Base-by-base conservation (phyloP, 768 basidiomycete genomes). In the Mycena chlorophos region DNA sequence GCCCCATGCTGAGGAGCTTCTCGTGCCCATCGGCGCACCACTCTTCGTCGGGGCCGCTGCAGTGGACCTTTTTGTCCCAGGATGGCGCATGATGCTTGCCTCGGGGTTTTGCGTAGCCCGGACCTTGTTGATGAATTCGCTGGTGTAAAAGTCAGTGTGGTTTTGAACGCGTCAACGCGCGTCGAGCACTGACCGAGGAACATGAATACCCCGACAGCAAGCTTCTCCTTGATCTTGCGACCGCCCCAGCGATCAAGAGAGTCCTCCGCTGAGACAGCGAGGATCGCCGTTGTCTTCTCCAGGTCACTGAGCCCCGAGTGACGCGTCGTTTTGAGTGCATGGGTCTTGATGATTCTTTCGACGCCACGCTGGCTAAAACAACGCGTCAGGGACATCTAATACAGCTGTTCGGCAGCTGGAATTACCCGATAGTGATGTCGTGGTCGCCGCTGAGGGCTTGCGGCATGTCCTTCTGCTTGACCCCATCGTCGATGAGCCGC, bases 1-100 rank as follows among this genome's bases (percentile, higher is more conserved):
- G 65, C 5, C 66, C 67, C 66, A 71, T 71, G 0, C 30, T 25
- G 1, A 30, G 30, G 1, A 64, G 31, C 50, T 71, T 71, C 52
- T 69, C 65, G 51, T 68, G 68, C 10, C 69, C 68, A 55, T 69
- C 65, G 22, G 66, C 19, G 38, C 68, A 56, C 68, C 67, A 68
- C 48, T 69, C 67, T 39, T 71, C 66, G 43, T 71, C 68, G 13
- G 69, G 68, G 1, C 60, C 62, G 47, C 63, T 55, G 12, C 31
- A 29, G 50, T 69, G 68, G 10, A 62, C 49, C 47, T 68, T 67
- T 45, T 54, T 40, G 65, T 56, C 2, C 12, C 19, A 1, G 69
- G 65, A 40, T 64, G 22, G 20, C 48, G 29, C 47, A 22, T 48
- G 27, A 23, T 25, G 22, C 5, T 28, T 17, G 52, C 45, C 8